phyloP scores from a whole-genome alignment of 169 alveolate genomes.

The Eimeria tenella region DNA sequence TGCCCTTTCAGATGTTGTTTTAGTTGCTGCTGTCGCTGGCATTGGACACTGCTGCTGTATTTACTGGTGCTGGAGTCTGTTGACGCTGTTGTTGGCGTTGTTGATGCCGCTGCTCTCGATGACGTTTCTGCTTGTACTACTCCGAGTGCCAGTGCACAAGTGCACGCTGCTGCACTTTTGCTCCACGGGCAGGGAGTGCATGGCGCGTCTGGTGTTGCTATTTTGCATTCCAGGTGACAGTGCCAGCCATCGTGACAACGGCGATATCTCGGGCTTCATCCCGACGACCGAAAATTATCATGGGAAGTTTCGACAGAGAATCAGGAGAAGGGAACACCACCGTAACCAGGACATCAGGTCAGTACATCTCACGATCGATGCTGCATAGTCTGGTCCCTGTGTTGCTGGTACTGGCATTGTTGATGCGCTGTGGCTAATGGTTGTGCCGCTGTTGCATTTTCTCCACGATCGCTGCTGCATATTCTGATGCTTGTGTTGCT shows the following conservation, averaged over 20 bases:
- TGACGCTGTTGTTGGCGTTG: neutral
- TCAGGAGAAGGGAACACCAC: constrained; percentile 51
- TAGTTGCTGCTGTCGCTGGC: neutral
- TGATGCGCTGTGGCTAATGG: neutral
- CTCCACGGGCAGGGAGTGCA: neutral
- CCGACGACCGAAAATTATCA: constrained; percentile 29
- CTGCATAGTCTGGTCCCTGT: neutral
- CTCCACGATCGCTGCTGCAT: neutral
- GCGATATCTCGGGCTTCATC: neutral
- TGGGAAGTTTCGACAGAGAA: constrained; percentile 67
- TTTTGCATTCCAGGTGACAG: neutral
- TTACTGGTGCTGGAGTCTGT: neutral
- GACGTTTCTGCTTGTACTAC: neutral
- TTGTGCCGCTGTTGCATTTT: neutral
- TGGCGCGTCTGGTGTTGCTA: neutral
- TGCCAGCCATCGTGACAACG: neutral
- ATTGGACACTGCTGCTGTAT: neutral
- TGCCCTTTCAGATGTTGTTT: neutral
- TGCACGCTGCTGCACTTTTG: neutral
- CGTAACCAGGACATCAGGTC: constrained; percentile 55
- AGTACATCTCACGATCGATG: neutral
- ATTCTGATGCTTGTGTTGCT: neutral
- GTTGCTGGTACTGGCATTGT: neutral
- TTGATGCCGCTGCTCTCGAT: neutral
- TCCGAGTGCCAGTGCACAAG: neutral